Percentiles rank a stretch among this genome's conserved stretches.
Evolutionary conservation across 2,329 filamentous ascomycete genomes (phyloP).

Genomic region (Alternaria postmessia): DNA sequence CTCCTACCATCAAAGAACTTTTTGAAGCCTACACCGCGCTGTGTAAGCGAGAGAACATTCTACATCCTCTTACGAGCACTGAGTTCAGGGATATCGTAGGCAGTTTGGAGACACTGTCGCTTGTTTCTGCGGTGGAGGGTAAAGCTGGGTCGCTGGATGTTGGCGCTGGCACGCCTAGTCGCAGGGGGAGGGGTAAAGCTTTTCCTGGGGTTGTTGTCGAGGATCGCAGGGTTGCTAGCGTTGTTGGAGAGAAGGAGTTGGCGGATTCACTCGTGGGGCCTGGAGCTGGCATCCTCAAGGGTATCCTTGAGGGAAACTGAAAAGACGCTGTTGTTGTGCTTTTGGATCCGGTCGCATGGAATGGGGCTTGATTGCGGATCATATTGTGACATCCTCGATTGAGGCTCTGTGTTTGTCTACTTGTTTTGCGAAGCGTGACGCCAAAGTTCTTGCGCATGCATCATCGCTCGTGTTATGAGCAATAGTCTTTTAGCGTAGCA

Average conservation of each 20-base stretch:
- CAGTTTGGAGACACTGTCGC: conserved; percentile 85
- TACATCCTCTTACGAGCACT: conserved; percentile 87
- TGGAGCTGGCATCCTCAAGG: conserved; percentile 52
- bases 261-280: conserved; percentile 69
- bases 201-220: conserved; percentile 64
- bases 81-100: conserved; percentile 94
- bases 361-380: background rate
- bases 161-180: conserved; percentile 73
- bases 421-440: conserved; percentile 16
- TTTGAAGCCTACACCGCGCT: conserved; percentile 84
- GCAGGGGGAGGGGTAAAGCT: conserved; percentile 63
- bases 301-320: conserved; percentile 38
- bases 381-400: background rate
- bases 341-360: background rate
- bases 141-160: conserved; percentile 71
- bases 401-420: background rate
- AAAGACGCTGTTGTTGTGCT: background rate
- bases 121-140: conserved; percentile 76
- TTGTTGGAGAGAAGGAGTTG: conserved; percentile 81
- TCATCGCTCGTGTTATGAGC: conserved; percentile 13
- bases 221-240: conserved; percentile 80
- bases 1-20: conserved; percentile 82
- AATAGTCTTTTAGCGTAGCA: conserved; percentile 13
- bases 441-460: background rate
- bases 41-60: conserved; percentile 85